Conservation (phyloP, 2,329 filamentous ascomycete genomes). For the Venturia oleaginea region DNA sequence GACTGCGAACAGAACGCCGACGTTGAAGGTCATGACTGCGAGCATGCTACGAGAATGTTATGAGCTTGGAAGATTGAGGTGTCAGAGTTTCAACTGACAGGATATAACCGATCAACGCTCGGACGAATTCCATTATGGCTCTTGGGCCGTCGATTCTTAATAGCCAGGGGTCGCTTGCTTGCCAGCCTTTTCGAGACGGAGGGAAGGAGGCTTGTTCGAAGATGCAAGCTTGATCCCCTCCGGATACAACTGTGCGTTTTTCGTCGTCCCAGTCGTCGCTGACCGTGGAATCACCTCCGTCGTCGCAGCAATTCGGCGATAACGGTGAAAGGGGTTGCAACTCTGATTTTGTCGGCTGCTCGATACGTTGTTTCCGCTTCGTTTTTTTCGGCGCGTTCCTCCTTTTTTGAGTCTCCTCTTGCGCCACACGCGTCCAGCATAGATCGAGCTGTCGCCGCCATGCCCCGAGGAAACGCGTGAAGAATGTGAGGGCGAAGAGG, state of each 20-base stretch:
- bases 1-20: slow-evolving; percentile 73
- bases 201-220: slow-evolving; percentile 10
- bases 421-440: background rate
- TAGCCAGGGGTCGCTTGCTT: slow-evolving; percentile 54
- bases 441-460: slow-evolving; percentile 22
- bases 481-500: slow-evolving; percentile 22
- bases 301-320: background rate
- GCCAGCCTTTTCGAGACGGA: slow-evolving; percentile 14
- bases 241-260: background rate
- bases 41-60: slow-evolving; percentile 57
- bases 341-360: slow-evolving; percentile 15
- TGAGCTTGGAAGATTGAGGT: background rate
- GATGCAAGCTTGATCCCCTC: background rate
- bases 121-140: slow-evolving; percentile 59
- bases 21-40: slow-evolving; percentile 81
- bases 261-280: background rate
- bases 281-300: background rate
- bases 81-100: slow-evolving; percentile 52
- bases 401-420: slow-evolving; percentile 1
- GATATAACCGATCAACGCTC: slow-evolving; percentile 72
- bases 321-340: background rate
- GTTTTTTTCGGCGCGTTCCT: background rate
- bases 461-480: slow-evolving; percentile 25
- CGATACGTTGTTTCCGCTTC: slow-evolving; percentile 13
- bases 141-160: slow-evolving; percentile 70